Conservation (phyloP, 805 yeast species). For the Lipomyces oligophaga region DNA sequence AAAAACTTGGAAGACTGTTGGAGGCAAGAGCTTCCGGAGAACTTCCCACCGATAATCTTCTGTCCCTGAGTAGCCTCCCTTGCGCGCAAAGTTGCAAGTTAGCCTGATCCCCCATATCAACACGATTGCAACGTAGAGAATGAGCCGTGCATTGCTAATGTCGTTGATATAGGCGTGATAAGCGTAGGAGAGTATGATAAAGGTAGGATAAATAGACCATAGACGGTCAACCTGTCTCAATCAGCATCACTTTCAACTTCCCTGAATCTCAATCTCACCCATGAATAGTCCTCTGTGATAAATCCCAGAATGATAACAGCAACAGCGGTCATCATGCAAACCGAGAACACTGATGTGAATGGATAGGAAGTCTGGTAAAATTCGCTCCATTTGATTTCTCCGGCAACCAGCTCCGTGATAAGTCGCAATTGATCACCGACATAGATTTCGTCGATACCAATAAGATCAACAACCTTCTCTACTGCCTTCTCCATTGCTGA, state of each 20-base stretch:
- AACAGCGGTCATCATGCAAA: constrained; percentile 12
- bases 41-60: constrained; percentile 26
- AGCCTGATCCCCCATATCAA: constrained; percentile 19
- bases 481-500: neutral
- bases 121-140: constrained; percentile 1
- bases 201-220: constrained; percentile 20
- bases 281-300: constrained; percentile 19
- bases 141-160: constrained; percentile 4
- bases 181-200: constrained; percentile 14
- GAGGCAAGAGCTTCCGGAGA: constrained; percentile 13
- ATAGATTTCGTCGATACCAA: constrained; percentile 6
- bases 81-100: constrained; percentile 26
- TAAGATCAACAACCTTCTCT: neutral
- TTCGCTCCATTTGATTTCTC: constrained; percentile 2
- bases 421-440: constrained; percentile 6
- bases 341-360: constrained; percentile 14
- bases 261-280: constrained; percentile 3
- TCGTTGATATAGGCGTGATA: constrained; percentile 8
- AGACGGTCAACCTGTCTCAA: constrained; percentile 17
- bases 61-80: constrained; percentile 25
- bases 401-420: neutral
- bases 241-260: neutral
- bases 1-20: constrained; percentile 11
- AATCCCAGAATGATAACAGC: constrained; percentile 9
- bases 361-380: constrained; percentile 10